Base-by-base conservation (phyloP, 352 stramenopile species). In the Phytophthora niederhauseri region DNA sequence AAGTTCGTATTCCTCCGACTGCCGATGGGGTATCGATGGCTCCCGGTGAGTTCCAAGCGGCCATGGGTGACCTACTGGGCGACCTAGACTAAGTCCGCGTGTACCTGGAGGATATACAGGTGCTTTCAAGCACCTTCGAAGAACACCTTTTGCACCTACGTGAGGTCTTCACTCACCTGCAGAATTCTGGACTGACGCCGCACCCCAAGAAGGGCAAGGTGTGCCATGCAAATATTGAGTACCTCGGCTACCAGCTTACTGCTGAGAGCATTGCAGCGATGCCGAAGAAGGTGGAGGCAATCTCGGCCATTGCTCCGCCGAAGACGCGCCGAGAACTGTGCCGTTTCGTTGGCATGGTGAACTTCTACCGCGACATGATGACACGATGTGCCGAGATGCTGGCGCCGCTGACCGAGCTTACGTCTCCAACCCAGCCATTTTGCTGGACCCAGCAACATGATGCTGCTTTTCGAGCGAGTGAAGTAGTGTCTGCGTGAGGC, bases 51-150 rank as follows among this genome's bases (percentile, higher is more conserved):
- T 61, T 55, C 28, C 28, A 67, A 30, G 38, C 51, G 3, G 59
- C 34, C 12, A 56, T 67, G 50, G 41, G 48, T 41, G 19, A 41
- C 6, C 36, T 55, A 11, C 43, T 59, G 3, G 36, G 51, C 1
- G 60, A 67, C n/a, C 2, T 67, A 6, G 50, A 59, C 1, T 61
- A 61, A n/a, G 60, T 67, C 2, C 17, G 59, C 2, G 51, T 54
- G 15, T 61, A 60, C 7, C 41, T 67, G 5, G 60, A 67, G 6
- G 60, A 60, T 12, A 55, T 66, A 2, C 34, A 61, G 7, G 57
- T 61, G 14, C 38, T 61, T 8, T 67, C 41, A 7, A n/a, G 14
- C 6, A 38, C 22, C 14, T 43, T 26, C 17, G 50, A 67, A 2
- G 60, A 67, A 6, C 51, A 46, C 17, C 15, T 63, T 2, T 5